Evolutionary conservation across 2,329 filamentous ascomycete genomes (phyloP), one percentile per base, ranked within the genome.

Genomic region (Dryadomyces quercivorus): DNA sequence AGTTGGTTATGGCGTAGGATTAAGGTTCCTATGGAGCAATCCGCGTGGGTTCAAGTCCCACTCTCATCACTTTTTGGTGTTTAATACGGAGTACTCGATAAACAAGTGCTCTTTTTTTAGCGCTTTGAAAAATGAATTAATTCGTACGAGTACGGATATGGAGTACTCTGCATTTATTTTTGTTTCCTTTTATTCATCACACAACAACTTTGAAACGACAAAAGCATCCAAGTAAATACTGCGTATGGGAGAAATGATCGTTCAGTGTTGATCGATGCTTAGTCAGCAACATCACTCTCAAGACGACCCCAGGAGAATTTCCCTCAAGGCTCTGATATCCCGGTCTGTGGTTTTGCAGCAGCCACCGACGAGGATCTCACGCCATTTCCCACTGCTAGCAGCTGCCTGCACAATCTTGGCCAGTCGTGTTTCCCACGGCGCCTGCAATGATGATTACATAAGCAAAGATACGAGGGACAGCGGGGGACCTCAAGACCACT

Each of bases 301-400:
- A 31, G 26, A 31, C 26, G 26, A 31, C 26, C 26, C 26, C 26
- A 5, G 4, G 26, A 40, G 18, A 31, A 34, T 16, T 12, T 20
- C 18, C 18, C 18, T 26, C 16, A 57, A 45, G 7, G 55, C 55
- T 8, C n/a, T 5, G 18, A 65, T 63, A 18, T 66, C 61, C 34
- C 52, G 57, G 34, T 64, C 65, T n/a, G 63, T 66, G 2, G 75
- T 68, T 60, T 75, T 77, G 61, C 76, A 80, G 61, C 76, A 80
- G 5, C 76, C 76, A 0, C 76, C 76, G 0, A 77, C 75, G 1
- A 80, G 63, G 40, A 78, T 71, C 13, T 66, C 65, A 8, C 60
- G 63, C 74, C 76, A 80, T 1, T 65, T 59, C 1, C 69, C 70
- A 21, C 69, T 64, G 3, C 51, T 53, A 38, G 64, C 61, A 2